Conservation (phyloP, 805 yeast species). For the Candida wancherniae region DNA sequence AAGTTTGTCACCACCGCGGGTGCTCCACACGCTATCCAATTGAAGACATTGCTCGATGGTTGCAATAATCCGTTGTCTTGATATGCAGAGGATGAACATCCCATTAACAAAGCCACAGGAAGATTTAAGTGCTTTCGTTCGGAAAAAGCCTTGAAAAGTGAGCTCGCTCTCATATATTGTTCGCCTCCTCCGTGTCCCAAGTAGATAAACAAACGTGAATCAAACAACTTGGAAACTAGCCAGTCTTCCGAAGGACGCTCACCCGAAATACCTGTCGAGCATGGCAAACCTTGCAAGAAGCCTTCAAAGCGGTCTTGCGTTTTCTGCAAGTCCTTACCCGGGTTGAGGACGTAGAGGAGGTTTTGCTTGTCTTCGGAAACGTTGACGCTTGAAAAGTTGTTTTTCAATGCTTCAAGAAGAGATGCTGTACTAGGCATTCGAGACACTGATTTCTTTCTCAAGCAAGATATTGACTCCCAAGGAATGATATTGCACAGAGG, state of each 20-base stretch:
- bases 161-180: constrained; percentile 58
- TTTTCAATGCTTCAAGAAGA: constrained; percentile 35
- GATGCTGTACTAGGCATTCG: constrained; percentile 64
- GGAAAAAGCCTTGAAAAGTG: constrained; percentile 31
- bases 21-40: constrained; percentile 75
- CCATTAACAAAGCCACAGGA: constrained; percentile 68
- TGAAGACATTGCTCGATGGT: constrained; percentile 70
- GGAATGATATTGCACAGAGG: constrained; percentile 67
- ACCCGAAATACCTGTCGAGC: constrained; percentile 56
- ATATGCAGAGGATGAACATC: constrained; percentile 84
- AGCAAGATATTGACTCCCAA: constrained; percentile 76
- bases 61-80: constrained; percentile 55
- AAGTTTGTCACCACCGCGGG: constrained; percentile 80
- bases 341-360: constrained; percentile 65
- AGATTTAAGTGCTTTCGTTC: constrained; percentile 32
- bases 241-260: constrained; percentile 52
- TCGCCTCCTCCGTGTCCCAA: constrained; percentile 98
- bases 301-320: constrained; percentile 58
- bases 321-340: constrained; percentile 67
- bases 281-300: constrained; percentile 31
- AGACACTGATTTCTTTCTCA: constrained; percentile 55
- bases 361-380: constrained; percentile 2
- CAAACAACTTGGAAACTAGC: constrained; percentile 39
- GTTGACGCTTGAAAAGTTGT: constrained; percentile 3
- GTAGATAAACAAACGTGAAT: constrained; percentile 55